Evolutionary conservation across 1,139 yeast species (phyloP).

Genomic region (Debaryomycetaceae sp.): DNA sequence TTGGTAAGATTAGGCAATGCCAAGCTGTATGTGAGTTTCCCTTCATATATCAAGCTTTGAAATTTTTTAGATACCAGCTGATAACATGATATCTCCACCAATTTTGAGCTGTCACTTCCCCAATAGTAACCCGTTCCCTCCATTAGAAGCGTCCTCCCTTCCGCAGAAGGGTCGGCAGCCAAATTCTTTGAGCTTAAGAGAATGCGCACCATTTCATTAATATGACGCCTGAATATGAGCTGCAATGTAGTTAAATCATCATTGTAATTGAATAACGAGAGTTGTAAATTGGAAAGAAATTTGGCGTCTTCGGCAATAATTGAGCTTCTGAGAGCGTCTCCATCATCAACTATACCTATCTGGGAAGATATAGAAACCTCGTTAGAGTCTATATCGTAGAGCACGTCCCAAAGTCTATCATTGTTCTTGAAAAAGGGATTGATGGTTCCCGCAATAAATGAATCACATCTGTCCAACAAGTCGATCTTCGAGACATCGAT

Average conservation of each 20-base stretch:
- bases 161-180: constrained; percentile 16
- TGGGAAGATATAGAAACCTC: constrained; percentile 33
- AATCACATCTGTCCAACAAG: constrained; percentile 48
- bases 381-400: constrained; percentile 53
- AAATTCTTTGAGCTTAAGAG: constrained; percentile 40
- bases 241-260: constrained; percentile 49
- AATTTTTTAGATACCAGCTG: constrained; percentile 38
- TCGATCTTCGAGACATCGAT: constrained; percentile 62
- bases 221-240: constrained; percentile 45
- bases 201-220: constrained; percentile 43
- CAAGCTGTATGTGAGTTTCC: constrained; percentile 31
- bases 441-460: constrained; percentile 64
- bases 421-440: constrained; percentile 63
- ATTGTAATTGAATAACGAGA: constrained; percentile 43
- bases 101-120: constrained; percentile 40
- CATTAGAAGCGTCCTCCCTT: constrained; percentile 29
- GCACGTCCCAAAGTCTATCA: constrained; percentile 55
- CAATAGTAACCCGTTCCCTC: constrained; percentile 47
- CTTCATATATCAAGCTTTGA: constrained; percentile 33
- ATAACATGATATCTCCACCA: constrained; percentile 43
- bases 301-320: constrained; percentile 48
- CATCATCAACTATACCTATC: constrained; percentile 9
- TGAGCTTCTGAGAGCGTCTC: constrained; percentile 22
- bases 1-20: constrained; percentile 37
- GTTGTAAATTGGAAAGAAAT: constrained; percentile 42